Conservation (phyloP, 1,284 basidiomycete species). For the Sporisorium iseilematis-ciliati region DNA sequence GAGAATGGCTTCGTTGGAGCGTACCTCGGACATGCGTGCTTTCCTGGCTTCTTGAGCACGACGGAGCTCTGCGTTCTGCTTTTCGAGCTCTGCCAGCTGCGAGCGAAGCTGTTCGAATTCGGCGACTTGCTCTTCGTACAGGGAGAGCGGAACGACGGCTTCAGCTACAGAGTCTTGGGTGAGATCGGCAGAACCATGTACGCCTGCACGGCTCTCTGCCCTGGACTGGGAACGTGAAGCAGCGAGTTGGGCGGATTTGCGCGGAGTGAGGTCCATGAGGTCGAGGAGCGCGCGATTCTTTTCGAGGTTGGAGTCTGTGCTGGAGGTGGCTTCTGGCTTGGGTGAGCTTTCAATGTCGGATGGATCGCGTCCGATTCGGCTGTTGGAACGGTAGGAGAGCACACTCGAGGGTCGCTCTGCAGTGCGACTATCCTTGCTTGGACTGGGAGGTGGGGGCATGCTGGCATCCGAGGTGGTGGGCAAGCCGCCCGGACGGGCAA, state of each 20-base stretch:
- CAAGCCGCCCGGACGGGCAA: conserved; percentile 37
- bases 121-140: conserved; percentile 67
- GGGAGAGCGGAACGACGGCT: conserved; percentile 59
- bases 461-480: conserved; percentile 25
- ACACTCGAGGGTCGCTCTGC: conserved; percentile 30
- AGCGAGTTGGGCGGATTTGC: conserved; percentile 46
- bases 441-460: conserved; percentile 57
- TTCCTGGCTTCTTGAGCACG: conserved; percentile 44
- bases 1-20: conserved; percentile 44
- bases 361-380: conserved; percentile 32
- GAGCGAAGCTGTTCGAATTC: conserved; percentile 68
- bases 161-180: conserved; percentile 50
- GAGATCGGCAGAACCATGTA: conserved; percentile 22
- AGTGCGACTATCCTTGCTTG: conserved; percentile 35
- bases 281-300: conserved; percentile 71
- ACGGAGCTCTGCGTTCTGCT: conserved; percentile 44
- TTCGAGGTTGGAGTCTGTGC: conserved; percentile 64
- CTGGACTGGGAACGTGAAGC: conserved; percentile 40
- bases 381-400: conserved; percentile 45
- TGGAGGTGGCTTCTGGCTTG: conserved; percentile 11
- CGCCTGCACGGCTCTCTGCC: conserved; percentile 40
- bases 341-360: conserved; percentile 33
- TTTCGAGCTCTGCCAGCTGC: conserved; percentile 53
- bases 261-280: conserved; percentile 55
- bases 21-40: conserved; percentile 39